Base-by-base conservation (phyloP, 2,329 filamentous ascomycete species). In the Plectosphaerella cucumerina region DNA sequence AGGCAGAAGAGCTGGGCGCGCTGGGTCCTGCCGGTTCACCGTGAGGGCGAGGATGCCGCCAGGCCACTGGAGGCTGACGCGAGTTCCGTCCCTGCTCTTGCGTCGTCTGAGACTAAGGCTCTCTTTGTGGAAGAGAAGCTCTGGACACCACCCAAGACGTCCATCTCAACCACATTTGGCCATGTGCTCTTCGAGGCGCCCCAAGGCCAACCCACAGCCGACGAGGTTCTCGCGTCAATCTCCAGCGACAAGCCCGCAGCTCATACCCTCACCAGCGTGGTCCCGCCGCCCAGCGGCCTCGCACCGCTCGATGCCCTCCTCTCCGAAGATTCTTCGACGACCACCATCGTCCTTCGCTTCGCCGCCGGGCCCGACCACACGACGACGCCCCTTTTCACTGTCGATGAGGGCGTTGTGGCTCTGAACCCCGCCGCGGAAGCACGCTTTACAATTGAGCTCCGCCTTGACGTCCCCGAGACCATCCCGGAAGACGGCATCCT, bases 221-320 rank as follows among this genome's bases (percentile, higher is more conserved):
- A 31, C 4, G 8, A 31, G 26, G 26, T 31, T 11, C 9, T 31
- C 26, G 26, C 26, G 26, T 31, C 26, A 11, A 8, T 31, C 12
- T 31, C 26, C 12, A 11, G 26, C 26, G 12, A 31, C 26, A 11
- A n/a, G 9, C 18, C 42, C 14, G 14, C 34, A 31, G 47, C 51
- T 5, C 72, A 71, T 44, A 65, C 74, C 44, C 70, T 83, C 34
- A 64, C 67, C 1, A 73, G 80, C 2, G 50, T 69, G 5, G 61
- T 73, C 1, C 78, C 79, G 0, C 76, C 81, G 44, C 70, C 81
- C 6, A 62, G 70, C 17, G 63, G 68, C 14, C 66, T 83, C 15
- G 63, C 70, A 17, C 34, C 43, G 11, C 52, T 71, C 20, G 54
- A 62, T 9, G 26, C 57, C 3, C 48, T 60, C 20, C 58, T 62